Evolutionary conservation across 768 basidiomycete genomes (phyloP).

Genomic region (Hypholoma sublateritium): DNA sequence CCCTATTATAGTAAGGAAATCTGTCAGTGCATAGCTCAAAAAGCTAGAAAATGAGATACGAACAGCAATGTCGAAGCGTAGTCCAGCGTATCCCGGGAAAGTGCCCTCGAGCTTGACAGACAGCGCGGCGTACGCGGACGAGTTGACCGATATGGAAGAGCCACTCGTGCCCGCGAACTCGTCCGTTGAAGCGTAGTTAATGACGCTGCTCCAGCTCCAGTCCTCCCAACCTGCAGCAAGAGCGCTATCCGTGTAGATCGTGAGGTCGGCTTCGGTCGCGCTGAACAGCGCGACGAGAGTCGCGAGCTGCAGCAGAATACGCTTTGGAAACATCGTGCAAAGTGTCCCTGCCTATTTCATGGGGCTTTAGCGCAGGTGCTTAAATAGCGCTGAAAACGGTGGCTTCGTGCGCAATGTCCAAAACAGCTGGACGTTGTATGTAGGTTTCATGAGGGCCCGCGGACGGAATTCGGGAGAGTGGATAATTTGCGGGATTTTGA

Average conservation of each 20-base stretch:
- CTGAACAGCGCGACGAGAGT: slow-evolving; percentile 18
- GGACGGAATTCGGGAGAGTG: slow-evolving; percentile 27
- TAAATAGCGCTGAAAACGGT: background rate
- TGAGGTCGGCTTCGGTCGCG: slow-evolving; percentile 31
- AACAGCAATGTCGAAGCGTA: slow-evolving; percentile 52
- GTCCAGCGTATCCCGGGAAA: slow-evolving; percentile 44
- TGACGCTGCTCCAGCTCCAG: slow-evolving; percentile 49
- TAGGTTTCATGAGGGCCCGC: background rate
- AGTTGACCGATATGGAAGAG: slow-evolving; percentile 44
- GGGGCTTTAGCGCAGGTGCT: background rate
- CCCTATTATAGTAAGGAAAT: slow-evolving; percentile 29
- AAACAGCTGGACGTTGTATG: background rate
- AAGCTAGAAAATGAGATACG: slow-evolving; percentile 13
- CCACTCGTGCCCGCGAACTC: slow-evolving; percentile 39
- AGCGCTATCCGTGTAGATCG: slow-evolving; percentile 40
- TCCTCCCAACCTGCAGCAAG: slow-evolving; percentile 49
- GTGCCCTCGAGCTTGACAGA: slow-evolving; percentile 44
- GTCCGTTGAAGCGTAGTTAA: slow-evolving; percentile 46
- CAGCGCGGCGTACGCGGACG: slow-evolving; percentile 41
- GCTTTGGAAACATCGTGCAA: slow-evolving; percentile 17
- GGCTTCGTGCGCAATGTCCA: background rate
- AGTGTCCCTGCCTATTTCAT: background rate
- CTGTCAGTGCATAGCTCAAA: background rate
- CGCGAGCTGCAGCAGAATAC: slow-evolving; percentile 17
- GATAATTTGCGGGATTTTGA: slow-evolving; percentile 20